phyloP scores from a whole-genome alignment of 2,329 filamentous ascomycete genomes.

The Penicillium sp. region DNA sequence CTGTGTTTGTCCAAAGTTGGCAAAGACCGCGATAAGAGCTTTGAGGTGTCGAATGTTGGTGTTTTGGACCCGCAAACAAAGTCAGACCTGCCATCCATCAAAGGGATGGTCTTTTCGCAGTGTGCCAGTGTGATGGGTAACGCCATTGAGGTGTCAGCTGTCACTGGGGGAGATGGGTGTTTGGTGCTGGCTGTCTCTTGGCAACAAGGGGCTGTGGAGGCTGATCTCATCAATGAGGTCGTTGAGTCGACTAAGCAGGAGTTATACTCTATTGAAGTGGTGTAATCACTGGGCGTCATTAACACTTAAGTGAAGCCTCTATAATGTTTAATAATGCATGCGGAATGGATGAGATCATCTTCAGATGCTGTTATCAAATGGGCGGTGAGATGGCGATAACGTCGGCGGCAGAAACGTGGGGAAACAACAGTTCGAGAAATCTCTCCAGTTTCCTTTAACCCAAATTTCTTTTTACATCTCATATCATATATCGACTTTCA shows the following conservation, averaged over 20 bases:
- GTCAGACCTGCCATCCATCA: constrained; percentile 30
- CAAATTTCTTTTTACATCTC: background rate
- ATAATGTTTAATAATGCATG: constrained; percentile 8
- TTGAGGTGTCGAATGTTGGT: constrained; percentile 52
- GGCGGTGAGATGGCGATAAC: constrained; percentile 26
- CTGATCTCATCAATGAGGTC: constrained; percentile 20
- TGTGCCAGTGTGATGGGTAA: constrained; percentile 41
- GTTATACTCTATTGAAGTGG: constrained; percentile 8
- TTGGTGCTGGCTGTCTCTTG: constrained; percentile 44
- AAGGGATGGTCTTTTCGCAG: constrained; percentile 49
- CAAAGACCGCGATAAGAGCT: constrained; percentile 38
- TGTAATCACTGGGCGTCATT: background rate
- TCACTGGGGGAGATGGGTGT: constrained; percentile 48
- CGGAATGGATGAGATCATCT: background rate
- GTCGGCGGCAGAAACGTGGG: constrained; percentile 30
- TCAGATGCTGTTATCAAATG: background rate
- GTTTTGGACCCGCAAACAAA: constrained; percentile 26
- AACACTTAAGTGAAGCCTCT: background rate
- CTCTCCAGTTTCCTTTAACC: background rate
- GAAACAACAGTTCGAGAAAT: constrained; percentile 2
- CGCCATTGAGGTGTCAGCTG: constrained; percentile 41
- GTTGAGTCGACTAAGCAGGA: constrained; percentile 22
- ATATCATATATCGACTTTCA: constrained; percentile 12
- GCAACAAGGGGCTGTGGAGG: constrained; percentile 41
- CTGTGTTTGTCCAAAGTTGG: constrained; percentile 42